Conservation (phyloP, 1,284 basidiomycete species). For the Inonotus obliquus region DNA sequence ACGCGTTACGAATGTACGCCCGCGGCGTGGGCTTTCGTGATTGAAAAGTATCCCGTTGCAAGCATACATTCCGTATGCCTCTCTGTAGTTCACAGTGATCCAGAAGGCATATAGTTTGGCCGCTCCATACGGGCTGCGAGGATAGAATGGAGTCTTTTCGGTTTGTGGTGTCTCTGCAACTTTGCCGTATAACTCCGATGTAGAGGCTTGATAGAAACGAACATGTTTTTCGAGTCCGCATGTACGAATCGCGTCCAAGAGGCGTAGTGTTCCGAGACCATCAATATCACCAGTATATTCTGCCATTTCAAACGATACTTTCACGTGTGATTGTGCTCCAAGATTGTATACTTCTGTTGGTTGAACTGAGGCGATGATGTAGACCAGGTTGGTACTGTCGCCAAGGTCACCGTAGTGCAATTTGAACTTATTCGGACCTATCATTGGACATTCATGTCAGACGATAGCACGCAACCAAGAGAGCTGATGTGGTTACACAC, state of each 20-base stretch:
- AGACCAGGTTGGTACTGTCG: slow-evolving; percentile 91
- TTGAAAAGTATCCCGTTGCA: slow-evolving; percentile 92
- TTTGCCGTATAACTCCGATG: slow-evolving; percentile 90
- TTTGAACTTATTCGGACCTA: slow-evolving; percentile 76
- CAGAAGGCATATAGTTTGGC: slow-evolving; percentile 87
- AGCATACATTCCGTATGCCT: slow-evolving; percentile 89
- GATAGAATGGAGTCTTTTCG: slow-evolving; percentile 92
- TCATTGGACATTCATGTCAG: slow-evolving; percentile 13
- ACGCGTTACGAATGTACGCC: slow-evolving; percentile 89
- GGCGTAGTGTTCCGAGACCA: slow-evolving; percentile 83
- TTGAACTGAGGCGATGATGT: slow-evolving; percentile 87
- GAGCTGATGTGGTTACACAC: slow-evolving; percentile 37
- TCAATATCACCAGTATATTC: slow-evolving; percentile 95
- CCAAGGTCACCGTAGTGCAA: slow-evolving; percentile 89
- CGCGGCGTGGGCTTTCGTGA: slow-evolving; percentile 88
- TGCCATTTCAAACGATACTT: slow-evolving; percentile 96
- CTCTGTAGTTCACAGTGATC: slow-evolving; percentile 90
- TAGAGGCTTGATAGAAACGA: slow-evolving; percentile 91
- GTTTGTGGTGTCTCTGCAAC: slow-evolving; percentile 88
- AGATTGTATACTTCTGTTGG: slow-evolving; percentile 94
- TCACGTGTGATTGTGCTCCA: slow-evolving; percentile 94
- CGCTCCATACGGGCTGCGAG: slow-evolving; percentile 86
- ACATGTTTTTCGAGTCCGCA: slow-evolving; percentile 84
- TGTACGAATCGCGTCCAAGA: slow-evolving; percentile 89
- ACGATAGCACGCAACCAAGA: background rate